These are phyloP conservation scores for Hypoxylon sp. DNA, from an alignment of 2,329 filamentous ascomycete species.

Conservation along the genomic window DNA sequence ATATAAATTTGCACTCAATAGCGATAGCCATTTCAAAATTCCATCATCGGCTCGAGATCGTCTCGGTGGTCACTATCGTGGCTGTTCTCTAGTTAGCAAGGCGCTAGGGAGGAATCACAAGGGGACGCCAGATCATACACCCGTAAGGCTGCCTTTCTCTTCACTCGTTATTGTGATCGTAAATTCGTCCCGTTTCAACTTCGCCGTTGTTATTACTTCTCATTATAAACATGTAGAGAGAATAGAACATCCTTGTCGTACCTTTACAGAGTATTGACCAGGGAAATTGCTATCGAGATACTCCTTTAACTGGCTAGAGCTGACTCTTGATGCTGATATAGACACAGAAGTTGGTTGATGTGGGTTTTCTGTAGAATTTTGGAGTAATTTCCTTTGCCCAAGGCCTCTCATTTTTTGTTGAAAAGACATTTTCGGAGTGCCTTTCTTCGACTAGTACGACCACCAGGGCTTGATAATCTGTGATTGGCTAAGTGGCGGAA, in stretches of 20 bases:
- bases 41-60: background rate
- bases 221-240: background rate
- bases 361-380: background rate
- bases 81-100: background rate
- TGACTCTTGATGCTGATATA: constrained; percentile 11
- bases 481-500: background rate
- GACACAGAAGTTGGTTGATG: background rate
- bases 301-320: constrained; percentile 18
- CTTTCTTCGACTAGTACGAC: background rate
- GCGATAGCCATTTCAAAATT: background rate
- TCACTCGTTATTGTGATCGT: constrained; percentile 2
- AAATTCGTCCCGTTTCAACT: constrained; percentile 25
- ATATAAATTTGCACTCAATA: background rate
- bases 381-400: background rate
- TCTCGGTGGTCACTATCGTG: background rate
- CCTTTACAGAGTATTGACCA: constrained; percentile 22
- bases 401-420: background rate
- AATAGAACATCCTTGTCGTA: constrained; percentile 9
- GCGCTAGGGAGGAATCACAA: background rate
- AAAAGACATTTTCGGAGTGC: background rate
- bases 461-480: background rate
- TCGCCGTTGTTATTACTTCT: constrained; percentile 9
- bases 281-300: constrained; percentile 15
- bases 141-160: background rate
- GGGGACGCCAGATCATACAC: background rate